These are phyloP conservation scores for Penicillium paradoxum DNA, from an alignment of 495 filamentous ascomycete genomes.

Conservation along the genomic window DNA sequence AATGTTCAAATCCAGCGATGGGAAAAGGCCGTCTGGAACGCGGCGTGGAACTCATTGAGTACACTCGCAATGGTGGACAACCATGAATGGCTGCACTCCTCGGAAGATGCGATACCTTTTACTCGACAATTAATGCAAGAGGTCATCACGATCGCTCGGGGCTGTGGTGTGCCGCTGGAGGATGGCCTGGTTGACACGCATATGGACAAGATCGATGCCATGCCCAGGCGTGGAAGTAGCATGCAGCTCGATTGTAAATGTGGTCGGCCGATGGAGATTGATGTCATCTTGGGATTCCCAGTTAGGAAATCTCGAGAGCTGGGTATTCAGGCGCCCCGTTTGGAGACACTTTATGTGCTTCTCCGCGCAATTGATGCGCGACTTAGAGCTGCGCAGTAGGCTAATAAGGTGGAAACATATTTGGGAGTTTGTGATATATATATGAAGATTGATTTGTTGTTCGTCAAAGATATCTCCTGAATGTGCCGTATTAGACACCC, in stretches of 20 bases:
- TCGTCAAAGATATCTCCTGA: neutral
- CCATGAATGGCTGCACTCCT: constrained; percentile 42
- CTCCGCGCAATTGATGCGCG: constrained; percentile 22
- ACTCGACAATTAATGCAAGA: constrained; percentile 45
- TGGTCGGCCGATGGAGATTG: constrained; percentile 49
- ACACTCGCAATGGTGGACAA: constrained; percentile 49
- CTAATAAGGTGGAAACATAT: neutral
- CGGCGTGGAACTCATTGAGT: constrained; percentile 50
- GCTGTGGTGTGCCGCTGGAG: constrained; percentile 36
- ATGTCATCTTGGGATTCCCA: constrained; percentile 52
- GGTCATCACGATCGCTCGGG: constrained; percentile 44
- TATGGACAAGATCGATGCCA: constrained; percentile 37
- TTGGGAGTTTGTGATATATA: no score
- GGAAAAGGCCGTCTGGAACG: constrained; percentile 55
- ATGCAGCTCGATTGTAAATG: constrained; percentile 51
- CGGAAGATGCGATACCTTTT: constrained; percentile 36
- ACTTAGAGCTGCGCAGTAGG: constrained; percentile 15
- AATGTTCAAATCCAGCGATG: constrained; percentile 47
- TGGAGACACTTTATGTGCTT: constrained; percentile 44
- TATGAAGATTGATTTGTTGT: neutral
- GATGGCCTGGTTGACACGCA: constrained; percentile 37
- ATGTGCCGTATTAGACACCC: no score
- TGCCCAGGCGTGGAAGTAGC: constrained; percentile 46
- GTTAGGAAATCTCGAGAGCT: constrained; percentile 45
- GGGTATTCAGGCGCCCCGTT: constrained; percentile 40